Conservation (phyloP, 768 basidiomycete genomes). For the Suillus lakei region DNA sequence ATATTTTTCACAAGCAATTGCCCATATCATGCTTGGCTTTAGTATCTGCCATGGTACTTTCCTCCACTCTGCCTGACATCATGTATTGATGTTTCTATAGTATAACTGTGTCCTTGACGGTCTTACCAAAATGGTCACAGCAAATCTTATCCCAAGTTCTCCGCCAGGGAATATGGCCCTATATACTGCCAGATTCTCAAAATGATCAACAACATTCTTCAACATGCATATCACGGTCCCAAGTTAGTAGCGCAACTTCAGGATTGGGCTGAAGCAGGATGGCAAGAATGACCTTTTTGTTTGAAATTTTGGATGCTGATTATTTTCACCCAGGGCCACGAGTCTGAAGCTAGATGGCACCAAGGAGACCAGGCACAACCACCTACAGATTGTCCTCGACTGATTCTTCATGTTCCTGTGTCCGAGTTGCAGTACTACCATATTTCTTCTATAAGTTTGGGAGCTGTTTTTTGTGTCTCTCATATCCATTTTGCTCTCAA, state of each 20-base stretch:
- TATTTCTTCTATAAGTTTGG: no score
- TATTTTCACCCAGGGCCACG: not conserved
- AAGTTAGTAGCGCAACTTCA: no score
- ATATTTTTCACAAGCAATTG: not conserved
- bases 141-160: not conserved
- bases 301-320: not conserved
- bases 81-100: not conserved
- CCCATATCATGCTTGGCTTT: not conserved
- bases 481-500: no score
- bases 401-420: no score
- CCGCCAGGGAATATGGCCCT: not conserved
- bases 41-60: not conserved
- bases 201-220: not conserved
- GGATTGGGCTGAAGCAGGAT: no score
- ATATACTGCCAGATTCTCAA: not conserved
- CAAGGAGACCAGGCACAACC: not conserved
- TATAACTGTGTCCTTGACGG: conserved; percentile 1
- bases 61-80: no score
- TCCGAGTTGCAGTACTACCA: no score
- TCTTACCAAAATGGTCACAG: not conserved
- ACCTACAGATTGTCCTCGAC: not conserved
- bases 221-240: not conserved
- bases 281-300: no score
- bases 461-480: no score
- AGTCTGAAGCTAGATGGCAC: not conserved